These are phyloP conservation scores for Austroboletus eburneus DNA, from an alignment of 768 basidiomycete genomes.

Conservation along the genomic window DNA sequence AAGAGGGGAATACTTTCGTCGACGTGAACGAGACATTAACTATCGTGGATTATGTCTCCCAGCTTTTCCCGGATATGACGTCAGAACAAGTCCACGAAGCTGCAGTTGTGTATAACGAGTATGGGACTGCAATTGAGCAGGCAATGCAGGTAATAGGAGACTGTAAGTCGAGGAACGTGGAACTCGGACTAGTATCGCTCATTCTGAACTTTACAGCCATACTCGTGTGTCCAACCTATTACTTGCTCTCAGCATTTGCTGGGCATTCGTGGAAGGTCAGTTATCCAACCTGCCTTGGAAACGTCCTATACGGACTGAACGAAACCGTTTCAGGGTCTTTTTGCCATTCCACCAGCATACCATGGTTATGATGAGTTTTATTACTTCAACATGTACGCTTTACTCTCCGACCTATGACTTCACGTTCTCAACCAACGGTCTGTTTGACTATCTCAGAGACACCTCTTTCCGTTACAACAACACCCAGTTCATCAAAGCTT, in stretches of 20 bases:
- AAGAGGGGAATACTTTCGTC: conserved; percentile 32
- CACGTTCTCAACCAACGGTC: not conserved
- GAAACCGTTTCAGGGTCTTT: conserved; percentile 21
- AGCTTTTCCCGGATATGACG: conserved; percentile 40
- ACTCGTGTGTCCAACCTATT: conserved; percentile 36
- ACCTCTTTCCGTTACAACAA: no score
- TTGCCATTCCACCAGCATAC: conserved; percentile 27
- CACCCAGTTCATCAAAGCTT: no score
- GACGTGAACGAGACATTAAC: no score
- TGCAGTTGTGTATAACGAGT: conserved; percentile 25
- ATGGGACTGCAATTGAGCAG: conserved; percentile 33
- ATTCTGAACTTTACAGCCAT: conserved; percentile 24
- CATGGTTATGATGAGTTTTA: conserved; percentile 35
- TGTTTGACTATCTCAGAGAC: not conserved
- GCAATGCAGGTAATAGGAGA: conserved; percentile 37
- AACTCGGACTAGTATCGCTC: not conserved
- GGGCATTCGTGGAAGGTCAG: conserved; percentile 34
- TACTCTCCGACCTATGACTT: not conserved
- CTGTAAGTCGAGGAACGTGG: conserved; percentile 22
- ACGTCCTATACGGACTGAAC: not conserved
- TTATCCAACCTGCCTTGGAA: conserved; percentile 17
- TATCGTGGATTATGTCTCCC: no score
- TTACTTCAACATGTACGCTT: conserved; percentile 34
- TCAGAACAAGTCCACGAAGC: conserved; percentile 22
- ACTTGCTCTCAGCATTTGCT: conserved; percentile 26